Base-by-base conservation (phyloP, 2,329 filamentous ascomycete species). In the Hymenoscyphus scutula region DNA sequence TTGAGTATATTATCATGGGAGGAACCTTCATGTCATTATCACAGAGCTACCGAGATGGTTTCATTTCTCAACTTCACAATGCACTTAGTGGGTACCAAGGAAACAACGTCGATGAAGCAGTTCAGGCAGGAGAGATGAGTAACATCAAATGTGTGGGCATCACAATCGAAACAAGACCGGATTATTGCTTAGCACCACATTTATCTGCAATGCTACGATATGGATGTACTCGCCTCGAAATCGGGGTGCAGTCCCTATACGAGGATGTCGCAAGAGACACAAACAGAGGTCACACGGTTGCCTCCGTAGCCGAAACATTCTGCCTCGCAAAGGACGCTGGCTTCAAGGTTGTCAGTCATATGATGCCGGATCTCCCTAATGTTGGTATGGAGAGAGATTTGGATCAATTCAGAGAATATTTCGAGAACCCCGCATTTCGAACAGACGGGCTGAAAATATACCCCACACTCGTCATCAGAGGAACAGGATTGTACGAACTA, bases 1-100 rank as follows among this genome's bases (percentile, higher is more conserved):
- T 99, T 27, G 95, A 99, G 80, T 99, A 98, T 77, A 99, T 99
- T 74, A 97, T 99, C 75, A 99, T 99, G 95, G 95, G 95, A 64
- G 95, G 95, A 68, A 99, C 95, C 0, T 99, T 99, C 78, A 99
- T 99, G 96, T 98, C 94, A 2, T 79, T 99, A 29, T 84, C 94
- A 8, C 88, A 92, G 71, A 87, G 89, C 27, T 99, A 99, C 76
- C 84, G 95, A 30, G 91, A 99, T 65, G 87, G 91, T 62, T 99
- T 99, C 72, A 97, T 99, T 64, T 89, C 92, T 0, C 94, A 97
- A 73, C 83, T 99, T 58, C 95, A 99, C 79, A 99, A 99, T 74
- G 95, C 95, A 1, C 84, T 99, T 7, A 97, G 92, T 68, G 95
- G 95, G 7, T 99, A 99, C 74, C 92, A 96, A 72, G 96, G 93